A percentile compares a stretch with the other conserved stretches of the same genome.
Evolutionary conservation across 495 filamentous ascomycete genomes (phyloP).

Genomic region (Aeminium ludgeri): DNA sequence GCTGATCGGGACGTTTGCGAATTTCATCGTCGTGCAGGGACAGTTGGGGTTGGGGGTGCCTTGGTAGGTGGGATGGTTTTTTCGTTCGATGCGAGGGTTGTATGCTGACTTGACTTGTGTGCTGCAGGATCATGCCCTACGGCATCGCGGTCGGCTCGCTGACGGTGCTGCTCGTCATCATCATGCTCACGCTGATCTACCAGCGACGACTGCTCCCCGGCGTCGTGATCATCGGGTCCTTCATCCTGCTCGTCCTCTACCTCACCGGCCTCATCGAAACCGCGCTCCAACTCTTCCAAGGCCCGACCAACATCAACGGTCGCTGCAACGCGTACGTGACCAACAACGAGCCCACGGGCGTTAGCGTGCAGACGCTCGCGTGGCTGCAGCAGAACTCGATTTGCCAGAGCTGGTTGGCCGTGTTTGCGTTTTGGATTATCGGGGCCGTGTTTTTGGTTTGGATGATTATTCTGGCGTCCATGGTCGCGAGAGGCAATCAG

Average conservation of each 20-base stretch:
- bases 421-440: constrained; percentile 54
- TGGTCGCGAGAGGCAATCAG: not conserved
- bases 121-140: constrained; percentile 86
- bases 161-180: constrained; percentile 26
- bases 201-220: constrained; percentile 71
- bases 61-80: constrained; percentile 43
- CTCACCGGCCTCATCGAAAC: constrained; percentile 84
- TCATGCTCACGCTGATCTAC: constrained; percentile 26
- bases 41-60: constrained; percentile 54
- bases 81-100: too few relatives aligned
- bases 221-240: constrained; percentile 76
- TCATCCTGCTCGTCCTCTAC: constrained; percentile 89
- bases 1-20: constrained; percentile 72
- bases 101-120: too few relatives aligned
- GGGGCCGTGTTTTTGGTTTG: constrained; percentile 75
- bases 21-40: constrained; percentile 66
- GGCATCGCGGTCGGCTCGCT: constrained; percentile 42
- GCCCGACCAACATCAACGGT: constrained; percentile 51
- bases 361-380: constrained; percentile 56
- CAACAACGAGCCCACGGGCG: constrained; percentile 37
- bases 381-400: constrained; percentile 78
- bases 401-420: constrained; percentile 49
- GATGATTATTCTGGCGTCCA: constrained; percentile 76
- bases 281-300: constrained; percentile 74
- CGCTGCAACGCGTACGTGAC: constrained; percentile 65